phyloP scores from a whole-genome alignment of 768 basidiomycete species.

The Tricholoma sp. region DNA sequence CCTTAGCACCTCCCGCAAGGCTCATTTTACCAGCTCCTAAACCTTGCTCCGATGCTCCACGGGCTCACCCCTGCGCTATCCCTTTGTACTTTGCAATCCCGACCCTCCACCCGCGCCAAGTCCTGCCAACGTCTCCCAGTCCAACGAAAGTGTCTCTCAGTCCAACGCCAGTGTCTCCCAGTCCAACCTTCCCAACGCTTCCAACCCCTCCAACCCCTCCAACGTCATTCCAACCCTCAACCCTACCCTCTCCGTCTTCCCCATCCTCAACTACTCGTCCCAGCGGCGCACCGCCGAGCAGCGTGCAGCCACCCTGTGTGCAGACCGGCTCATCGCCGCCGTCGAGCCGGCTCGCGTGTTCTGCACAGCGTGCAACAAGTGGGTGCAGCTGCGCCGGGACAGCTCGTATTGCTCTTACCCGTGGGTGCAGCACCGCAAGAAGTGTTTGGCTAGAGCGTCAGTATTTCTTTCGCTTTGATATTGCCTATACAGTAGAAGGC shows the following conservation, averaged over 20 bases:
- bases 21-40: not conserved
- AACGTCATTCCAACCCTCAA: too few relatives aligned
- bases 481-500: not conserved
- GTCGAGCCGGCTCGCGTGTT: constrained; percentile 75
- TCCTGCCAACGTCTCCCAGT: not conserved
- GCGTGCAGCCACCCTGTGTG: constrained; percentile 62
- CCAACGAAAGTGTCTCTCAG: not conserved
- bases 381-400: constrained; percentile 80
- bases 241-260: constrained; percentile 12
- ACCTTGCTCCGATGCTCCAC: not conserved
- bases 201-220: constrained; percentile 1
- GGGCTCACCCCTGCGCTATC: not conserved
- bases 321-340: constrained; percentile 58
- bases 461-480: constrained; percentile 24
- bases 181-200: not conserved
- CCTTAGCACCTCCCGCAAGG: not conserved
- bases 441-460: constrained; percentile 66
- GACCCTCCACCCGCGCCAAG: not conserved
- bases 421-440: constrained; percentile 75
- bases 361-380: constrained; percentile 70
- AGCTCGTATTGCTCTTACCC: constrained; percentile 77
- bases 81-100: not conserved
- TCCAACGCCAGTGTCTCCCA: not conserved
- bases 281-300: constrained; percentile 75
- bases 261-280: constrained; percentile 39